Base-by-base conservation (phyloP, 306 rosid species). In the Cucurbita argyrosperma region DNA sequence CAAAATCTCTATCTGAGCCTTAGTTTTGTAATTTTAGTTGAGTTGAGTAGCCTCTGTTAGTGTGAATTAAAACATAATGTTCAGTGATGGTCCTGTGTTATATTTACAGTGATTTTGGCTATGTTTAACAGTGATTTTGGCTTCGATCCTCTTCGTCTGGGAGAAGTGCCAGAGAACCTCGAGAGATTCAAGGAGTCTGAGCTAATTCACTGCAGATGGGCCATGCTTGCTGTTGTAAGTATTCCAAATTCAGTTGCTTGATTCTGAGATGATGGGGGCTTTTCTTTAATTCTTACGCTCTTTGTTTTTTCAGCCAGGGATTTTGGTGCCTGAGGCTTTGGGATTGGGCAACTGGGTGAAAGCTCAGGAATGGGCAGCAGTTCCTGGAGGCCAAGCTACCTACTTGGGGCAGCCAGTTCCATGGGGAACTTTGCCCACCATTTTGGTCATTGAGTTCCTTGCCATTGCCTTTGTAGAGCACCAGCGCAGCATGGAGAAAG, bases 181-280 rank as follows among this genome's bases (percentile, higher is more conserved):
- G 99, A 95, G 91, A 91, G 99, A 76, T 95, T 84, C 79, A 95
- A 91, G 79, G 99, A 95, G 78, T 95, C 99, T 19, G 99, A 95
- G 83, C 92, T 95, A 61, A 87, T 88, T 70, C 99, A 95, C 89
- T 95, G 99, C 91, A 89, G 99, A 95, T 95, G 99, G 99, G 96
- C 96, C 54, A 95, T 95, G 99, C 92, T 95, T 75, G 97, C 99
- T 52, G 99, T 95, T 75, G 99, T 95, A 87, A 89, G 97, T 85
- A 2, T 58, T 23, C 51, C 40, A 10, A 69, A 46, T 7, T 35
- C 58, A 49, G 58, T 46, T 64, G 52, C 37, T 40, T 61, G 67
- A 61, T 61, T 65, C 71, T 5, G n/a, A 65, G 71, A 65, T 16
- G 35, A 65, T 18, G 52, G 53, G 53, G 9, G 9, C 26, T 10